These are phyloP conservation scores for Diaporthe velutina DNA, from an alignment of 2,329 filamentous ascomycete species.

Conservation along the genomic window DNA sequence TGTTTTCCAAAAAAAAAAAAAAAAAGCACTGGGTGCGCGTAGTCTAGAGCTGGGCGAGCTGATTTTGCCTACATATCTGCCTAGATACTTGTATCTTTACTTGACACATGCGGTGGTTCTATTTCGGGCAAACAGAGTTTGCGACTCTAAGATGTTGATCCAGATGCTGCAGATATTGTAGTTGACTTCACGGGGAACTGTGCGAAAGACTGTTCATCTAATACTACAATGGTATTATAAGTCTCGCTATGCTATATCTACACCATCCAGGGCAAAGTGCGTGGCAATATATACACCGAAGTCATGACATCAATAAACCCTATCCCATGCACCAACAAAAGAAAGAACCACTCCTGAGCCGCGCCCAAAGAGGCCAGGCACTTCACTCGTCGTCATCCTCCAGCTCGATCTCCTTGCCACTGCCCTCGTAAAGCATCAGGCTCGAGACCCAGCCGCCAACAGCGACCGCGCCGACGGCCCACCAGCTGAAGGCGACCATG, in stretches of 20 bases:
- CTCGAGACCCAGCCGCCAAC: constrained; percentile 69
- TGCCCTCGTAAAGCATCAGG: constrained; percentile 74
- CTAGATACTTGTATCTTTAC: too few species aligned
- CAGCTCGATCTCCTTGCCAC: constrained; percentile 70
- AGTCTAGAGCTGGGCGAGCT: too few species aligned
- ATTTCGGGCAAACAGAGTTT: too few species aligned
- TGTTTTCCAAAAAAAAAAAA: too few species aligned
- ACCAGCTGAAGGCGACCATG: constrained; percentile 62
- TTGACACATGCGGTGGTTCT: too few species aligned
- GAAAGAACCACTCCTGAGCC: neutral
- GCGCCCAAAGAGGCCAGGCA: neutral
- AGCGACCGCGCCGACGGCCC: constrained; percentile 63
- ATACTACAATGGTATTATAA: constrained; percentile 27
- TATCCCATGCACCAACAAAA: constrained; percentile 14
- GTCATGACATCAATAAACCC: constrained; percentile 23
- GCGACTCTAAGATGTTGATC: neutral
- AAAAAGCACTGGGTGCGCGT: too few species aligned
- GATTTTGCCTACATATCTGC: too few species aligned
- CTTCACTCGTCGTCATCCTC: constrained; percentile 57
- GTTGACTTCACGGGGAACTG: neutral
- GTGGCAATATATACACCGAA: constrained; percentile 30
- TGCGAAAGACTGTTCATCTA: neutral
- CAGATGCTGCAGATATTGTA: neutral
- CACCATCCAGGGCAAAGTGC: constrained; percentile 18
- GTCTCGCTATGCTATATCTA: constrained; percentile 32